Percentiles rank a stretch among this genome's conserved stretches.
Evolutionary conservation across 2,329 filamentous ascomycete genomes (phyloP).

Genomic region (Penicillium corylophilum): DNA sequence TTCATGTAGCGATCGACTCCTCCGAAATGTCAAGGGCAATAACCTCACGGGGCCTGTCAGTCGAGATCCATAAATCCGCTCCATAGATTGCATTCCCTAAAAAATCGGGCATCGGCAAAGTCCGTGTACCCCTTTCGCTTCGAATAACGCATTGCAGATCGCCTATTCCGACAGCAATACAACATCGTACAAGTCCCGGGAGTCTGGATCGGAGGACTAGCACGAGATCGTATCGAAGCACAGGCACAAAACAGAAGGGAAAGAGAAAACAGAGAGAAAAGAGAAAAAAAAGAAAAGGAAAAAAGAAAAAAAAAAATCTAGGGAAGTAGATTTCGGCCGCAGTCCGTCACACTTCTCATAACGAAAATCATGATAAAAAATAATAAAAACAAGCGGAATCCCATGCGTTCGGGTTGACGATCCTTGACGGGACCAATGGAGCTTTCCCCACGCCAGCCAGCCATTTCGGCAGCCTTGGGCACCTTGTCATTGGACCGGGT

Average conservation of each 20-base stretch:
- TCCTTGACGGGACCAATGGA: slow-evolving; percentile 7
- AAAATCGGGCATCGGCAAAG: slow-evolving; percentile 7
- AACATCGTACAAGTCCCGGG: neutral
- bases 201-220: neutral
- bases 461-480: slow-evolving; percentile 12
- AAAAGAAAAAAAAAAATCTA: neutral
- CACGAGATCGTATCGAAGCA: neutral
- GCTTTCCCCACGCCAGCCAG: slow-evolving; percentile 13
- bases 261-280: neutral
- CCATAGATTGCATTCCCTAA: neutral
- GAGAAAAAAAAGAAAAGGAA: neutral
- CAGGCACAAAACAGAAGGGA: neutral
- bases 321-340: neutral
- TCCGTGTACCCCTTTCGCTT: slow-evolving; percentile 5
- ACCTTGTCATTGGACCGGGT: slow-evolving; percentile 4
- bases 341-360: neutral
- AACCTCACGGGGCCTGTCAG: slow-evolving; percentile 1
- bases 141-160: slow-evolving; percentile 4
- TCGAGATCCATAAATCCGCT: neutral
- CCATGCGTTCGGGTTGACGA: slow-evolving; percentile 8
- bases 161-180: slow-evolving; percentile 3
- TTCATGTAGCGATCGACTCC: neutral
- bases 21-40: neutral
- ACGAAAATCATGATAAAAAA: neutral
- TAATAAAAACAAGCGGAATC: neutral